phyloP scores from a whole-genome alignment of 2,329 filamentous ascomycete genomes.

The Xylaria sp. region DNA sequence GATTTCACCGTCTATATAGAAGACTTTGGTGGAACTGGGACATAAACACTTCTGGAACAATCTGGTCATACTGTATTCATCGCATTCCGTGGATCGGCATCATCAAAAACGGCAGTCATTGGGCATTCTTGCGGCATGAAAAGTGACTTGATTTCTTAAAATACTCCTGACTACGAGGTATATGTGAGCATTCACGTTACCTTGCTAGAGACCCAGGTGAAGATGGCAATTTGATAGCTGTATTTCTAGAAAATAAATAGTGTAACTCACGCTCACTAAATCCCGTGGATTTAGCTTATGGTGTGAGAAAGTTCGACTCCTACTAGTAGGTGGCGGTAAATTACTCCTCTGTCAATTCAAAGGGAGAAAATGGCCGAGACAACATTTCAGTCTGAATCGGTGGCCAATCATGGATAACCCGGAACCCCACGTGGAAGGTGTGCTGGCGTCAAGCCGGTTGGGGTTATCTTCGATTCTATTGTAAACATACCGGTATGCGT shows the following conservation, averaged over 20 bases:
- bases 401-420: slow-evolving; percentile 24
- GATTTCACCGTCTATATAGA: slow-evolving; percentile 5
- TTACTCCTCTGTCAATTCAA: not conserved
- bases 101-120: slow-evolving; percentile 16
- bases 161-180: slow-evolving; percentile 13
- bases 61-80: slow-evolving; percentile 25
- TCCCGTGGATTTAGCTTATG: not conserved
- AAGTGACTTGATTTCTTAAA: slow-evolving; percentile 21
- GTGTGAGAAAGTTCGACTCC: not conserved
- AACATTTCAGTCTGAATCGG: not conserved
- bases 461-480: not conserved
- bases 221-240: not conserved
- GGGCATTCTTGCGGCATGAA: slow-evolving; percentile 21
- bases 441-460: not conserved
- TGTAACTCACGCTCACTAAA: not conserved
- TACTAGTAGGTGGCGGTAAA: not conserved
- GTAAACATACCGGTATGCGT: not conserved
- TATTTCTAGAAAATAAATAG: slow-evolving; percentile 8
- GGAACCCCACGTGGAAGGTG: slow-evolving; percentile 30
- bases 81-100: slow-evolving; percentile 17
- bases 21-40: slow-evolving; percentile 20
- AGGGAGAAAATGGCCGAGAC: slow-evolving; percentile 19
- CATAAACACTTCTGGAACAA: slow-evolving; percentile 16
- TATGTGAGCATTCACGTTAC: slow-evolving; percentile 14
- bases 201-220: slow-evolving; percentile 8